Evolutionary conservation across 108 stramenopile genomes (phyloP), one percentile per base, ranked within the genome.

Genomic region (Hondaea fermentalgiana): DNA sequence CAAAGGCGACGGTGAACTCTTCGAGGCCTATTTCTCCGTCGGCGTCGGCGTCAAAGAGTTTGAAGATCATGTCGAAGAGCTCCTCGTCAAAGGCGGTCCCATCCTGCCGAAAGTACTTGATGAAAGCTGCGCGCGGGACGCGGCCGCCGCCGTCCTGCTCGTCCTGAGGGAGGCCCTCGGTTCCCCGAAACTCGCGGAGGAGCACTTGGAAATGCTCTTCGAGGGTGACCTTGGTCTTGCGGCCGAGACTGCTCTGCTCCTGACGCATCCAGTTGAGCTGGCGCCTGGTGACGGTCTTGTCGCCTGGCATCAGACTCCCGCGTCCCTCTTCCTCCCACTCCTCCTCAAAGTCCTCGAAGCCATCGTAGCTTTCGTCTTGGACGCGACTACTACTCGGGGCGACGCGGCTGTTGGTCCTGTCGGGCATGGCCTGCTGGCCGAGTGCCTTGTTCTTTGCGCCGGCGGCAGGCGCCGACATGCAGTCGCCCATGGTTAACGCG

Each of bases 31-130:
- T 53, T 23, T 83, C 51, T 8, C 51, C 76, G 51, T 83, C 76
- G n/a, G 49, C 45, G 51, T 83, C 76, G 45, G 76, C 76, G 28
- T 83, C 76, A 53, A 83, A 83, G 76, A 83, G 76, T 23, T 83
- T 47, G 28, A 83, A 83, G 25, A 83, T 28, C 51, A 25, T 83
- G 76, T 83, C 76, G 51, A 83, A 83, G 23, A 83, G 76, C 51
- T 83, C 76, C 12, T n/a, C 23, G 28, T 83, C 76, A 53, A 83
- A 53, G 51, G 6, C 8, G 23, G 51, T 28, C 16, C 76, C 76
- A 35, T 53, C 23, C 25, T 23, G 6, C 23, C 49, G 14, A 4
- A 83, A 83, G 25, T 53, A 47, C 76, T 83, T 83, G n/a, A 53
- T 21, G 51, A 83, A 28, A 0, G 45, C 49, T 6, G 76, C 76